Base-by-base conservation (phyloP, 192 early-diverging fungal genomes). In the Phycomyces nitens region DNA sequence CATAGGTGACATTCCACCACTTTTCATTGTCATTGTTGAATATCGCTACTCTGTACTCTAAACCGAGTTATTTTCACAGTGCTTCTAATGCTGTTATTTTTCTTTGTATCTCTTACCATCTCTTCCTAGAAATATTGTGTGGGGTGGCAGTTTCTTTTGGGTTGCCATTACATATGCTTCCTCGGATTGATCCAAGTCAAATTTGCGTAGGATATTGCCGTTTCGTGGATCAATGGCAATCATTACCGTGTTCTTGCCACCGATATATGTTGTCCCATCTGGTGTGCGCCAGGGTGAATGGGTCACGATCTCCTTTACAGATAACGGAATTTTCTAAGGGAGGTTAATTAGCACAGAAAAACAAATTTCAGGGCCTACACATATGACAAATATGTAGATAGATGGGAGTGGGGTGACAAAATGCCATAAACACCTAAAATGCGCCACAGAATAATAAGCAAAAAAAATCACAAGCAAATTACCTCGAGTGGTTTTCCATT, bases 291-390 rank as follows among this genome's bases (percentile, higher is more conserved):
- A 79, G 6, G 87, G 80, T 26, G 83, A 84, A 47, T 71, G 73
- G 41, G 81, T 77, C 0, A 89, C 88, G 23, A 95, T 71, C 11
- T 87, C 71, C 68, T 91, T 87, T 53, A 95, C 79, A 0, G 89
- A 82, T 21, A 85, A 73, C 15, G 80, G 83, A 62, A 92, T 77
- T 74, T 83, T 86, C 77, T 86, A 62, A 21, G 41, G 56, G 21
- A 47, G 8, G 3, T 27, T 53, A 39, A 50, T n/a, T n/a, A n/a
- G n/a, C n/a, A n/a, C n/a, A n/a, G n/a, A n/a, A n/a, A n/a, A n/a
- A n/a, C n/a, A n/a, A n/a, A n/a, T n/a, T n/a, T n/a, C n/a, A n/a
- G n/a, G n/a, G n/a, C n/a, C n/a, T n/a, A n/a, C n/a, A n/a, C n/a
- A n/a, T n/a, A n/a, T n/a, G n/a, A n/a, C n/a, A n/a, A n/a, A n/a